Evolutionary conservation across 805 yeast genomes (phyloP).

Genomic region (Kazachstania bromeliacearum): DNA sequence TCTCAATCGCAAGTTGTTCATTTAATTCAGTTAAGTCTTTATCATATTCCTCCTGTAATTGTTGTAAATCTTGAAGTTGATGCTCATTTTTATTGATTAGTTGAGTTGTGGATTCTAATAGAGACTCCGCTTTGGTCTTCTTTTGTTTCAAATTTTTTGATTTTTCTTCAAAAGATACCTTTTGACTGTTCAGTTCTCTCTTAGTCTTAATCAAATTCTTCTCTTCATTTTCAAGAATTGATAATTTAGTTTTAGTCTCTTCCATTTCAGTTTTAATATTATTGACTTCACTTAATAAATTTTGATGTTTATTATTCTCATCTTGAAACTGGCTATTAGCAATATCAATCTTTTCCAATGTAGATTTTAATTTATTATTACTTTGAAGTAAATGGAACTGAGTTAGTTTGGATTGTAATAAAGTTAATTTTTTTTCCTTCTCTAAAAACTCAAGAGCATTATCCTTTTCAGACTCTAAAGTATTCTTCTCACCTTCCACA

Average conservation of each 20-base stretch:
- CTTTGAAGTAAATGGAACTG: constrained; percentile 43
- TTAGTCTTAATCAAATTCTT: constrained; percentile 20
- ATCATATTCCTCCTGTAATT: constrained; percentile 37
- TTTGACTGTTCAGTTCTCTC: constrained; percentile 40
- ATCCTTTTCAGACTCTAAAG: constrained; percentile 53
- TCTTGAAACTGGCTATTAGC: constrained; percentile 34
- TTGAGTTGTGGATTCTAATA: constrained; percentile 39
- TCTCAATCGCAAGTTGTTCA: constrained; percentile 42
- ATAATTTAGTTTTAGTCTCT: constrained; percentile 19
- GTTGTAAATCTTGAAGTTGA: constrained; percentile 37
- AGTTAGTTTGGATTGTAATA: constrained; percentile 43
- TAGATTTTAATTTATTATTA: constrained; percentile 32
- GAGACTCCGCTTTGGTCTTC: constrained; percentile 45
- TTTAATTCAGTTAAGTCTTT: constrained; percentile 39
- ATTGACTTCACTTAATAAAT: constrained; percentile 33
- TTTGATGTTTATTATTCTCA: constrained; percentile 37
- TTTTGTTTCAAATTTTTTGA: constrained; percentile 10
- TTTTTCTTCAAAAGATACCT: constrained; percentile 68
- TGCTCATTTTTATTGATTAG: constrained; percentile 37
- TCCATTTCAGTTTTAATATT: constrained; percentile 23
- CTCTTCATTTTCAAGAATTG: constrained; percentile 25
- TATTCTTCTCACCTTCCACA: constrained; percentile 65
- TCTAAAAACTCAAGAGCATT: constrained; percentile 59
- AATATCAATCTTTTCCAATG: constrained; percentile 32
- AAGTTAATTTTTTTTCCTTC: constrained; percentile 51